These are phyloP conservation scores for Oleoguttula mirabilis DNA, from an alignment of 495 filamentous ascomycete genomes.

Conservation along the genomic window DNA sequence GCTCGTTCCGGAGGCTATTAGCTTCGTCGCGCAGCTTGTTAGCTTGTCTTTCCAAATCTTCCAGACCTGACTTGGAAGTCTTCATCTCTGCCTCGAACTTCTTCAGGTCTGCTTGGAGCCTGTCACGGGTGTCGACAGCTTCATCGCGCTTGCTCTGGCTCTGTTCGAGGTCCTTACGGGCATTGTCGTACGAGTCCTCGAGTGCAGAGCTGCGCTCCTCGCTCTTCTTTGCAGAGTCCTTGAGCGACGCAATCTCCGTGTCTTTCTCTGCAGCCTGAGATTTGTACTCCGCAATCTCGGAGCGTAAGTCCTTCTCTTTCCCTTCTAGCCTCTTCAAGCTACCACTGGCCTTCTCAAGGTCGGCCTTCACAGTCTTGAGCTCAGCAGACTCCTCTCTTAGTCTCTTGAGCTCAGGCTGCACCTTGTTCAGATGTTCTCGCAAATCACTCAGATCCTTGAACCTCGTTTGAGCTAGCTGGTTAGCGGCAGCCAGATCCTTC, in stretches of 20 bases:
- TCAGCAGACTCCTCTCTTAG: constrained; percentile 63
- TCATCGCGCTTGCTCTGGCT: constrained; percentile 69
- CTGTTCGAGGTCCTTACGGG: constrained; percentile 61
- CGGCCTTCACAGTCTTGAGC: constrained; percentile 58
- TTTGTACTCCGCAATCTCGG: constrained; percentile 57
- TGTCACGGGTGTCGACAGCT: constrained; percentile 58
- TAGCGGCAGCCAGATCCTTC: constrained; percentile 72
- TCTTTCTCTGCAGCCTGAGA: constrained; percentile 60
- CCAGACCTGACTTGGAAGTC: constrained; percentile 48
- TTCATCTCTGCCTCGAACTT: constrained; percentile 58
- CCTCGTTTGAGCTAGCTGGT: constrained; percentile 70
- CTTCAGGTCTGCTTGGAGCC: constrained; percentile 50
- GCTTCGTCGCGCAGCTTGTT: constrained; percentile 52
- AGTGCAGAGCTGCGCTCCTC: constrained; percentile 55
- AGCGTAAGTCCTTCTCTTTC: constrained; percentile 66
- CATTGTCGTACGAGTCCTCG: constrained; percentile 60
- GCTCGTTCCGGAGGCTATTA: constrained; percentile 60
- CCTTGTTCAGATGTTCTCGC: constrained; percentile 63
- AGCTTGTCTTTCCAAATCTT: constrained; percentile 60
- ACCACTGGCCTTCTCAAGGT: constrained; percentile 51
- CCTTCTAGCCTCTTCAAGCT: constrained; percentile 66
- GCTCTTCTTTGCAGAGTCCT: constrained; percentile 63
- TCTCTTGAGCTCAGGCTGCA: constrained; percentile 69
- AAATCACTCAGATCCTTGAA: constrained; percentile 82
- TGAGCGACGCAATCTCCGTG: constrained; percentile 59